Conservation (phyloP, 495 filamentous ascomycete genomes). For the Penicillium cinerascens region DNA sequence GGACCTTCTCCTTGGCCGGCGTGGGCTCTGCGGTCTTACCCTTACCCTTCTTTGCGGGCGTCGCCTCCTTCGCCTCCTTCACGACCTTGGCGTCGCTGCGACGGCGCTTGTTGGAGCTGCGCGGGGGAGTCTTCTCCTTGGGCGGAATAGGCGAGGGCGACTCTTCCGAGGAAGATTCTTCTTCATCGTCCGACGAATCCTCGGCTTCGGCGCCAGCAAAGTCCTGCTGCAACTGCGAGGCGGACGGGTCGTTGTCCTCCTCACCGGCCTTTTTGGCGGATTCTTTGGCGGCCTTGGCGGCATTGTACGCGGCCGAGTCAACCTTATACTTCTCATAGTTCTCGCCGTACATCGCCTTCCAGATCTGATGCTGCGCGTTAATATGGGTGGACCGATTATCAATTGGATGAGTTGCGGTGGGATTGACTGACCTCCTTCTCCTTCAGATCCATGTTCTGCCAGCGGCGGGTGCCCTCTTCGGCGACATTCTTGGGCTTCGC, state of each 20-base stretch:
- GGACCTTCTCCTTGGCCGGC: conserved; percentile 49
- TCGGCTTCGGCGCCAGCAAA: conserved; percentile 43
- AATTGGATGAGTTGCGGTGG: neutral
- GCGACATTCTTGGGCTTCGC: conserved; percentile 75
- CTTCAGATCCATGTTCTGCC: conserved; percentile 66
- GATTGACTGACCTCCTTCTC: conserved; percentile 65
- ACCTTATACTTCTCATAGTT: conserved; percentile 73
- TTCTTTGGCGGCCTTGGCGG: conserved; percentile 13
- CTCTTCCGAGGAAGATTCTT: conserved; percentile 29
- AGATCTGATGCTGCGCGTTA: conserved; percentile 45
- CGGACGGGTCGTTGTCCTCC: conserved; percentile 43
- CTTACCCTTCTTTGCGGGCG: conserved; percentile 40
- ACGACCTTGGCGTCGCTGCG: conserved; percentile 42
- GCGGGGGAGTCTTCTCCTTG: conserved; percentile 54
- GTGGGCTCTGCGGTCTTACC: conserved; percentile 40
- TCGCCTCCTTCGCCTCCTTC: conserved; percentile 40
- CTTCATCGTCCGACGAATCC: conserved; percentile 31
- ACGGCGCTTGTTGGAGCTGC: conserved; percentile 46
- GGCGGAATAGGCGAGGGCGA: conserved; percentile 44
- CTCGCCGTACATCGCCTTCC: conserved; percentile 70
- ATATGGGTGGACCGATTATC: neutral
- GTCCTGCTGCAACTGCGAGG: conserved; percentile 53
- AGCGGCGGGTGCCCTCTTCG: conserved; percentile 76
- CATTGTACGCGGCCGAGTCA: conserved; percentile 70
- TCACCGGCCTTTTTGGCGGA: conserved; percentile 39